Evolutionary conservation across 768 basidiomycete species (phyloP).

Genomic region (Hypholoma fasciculare): DNA sequence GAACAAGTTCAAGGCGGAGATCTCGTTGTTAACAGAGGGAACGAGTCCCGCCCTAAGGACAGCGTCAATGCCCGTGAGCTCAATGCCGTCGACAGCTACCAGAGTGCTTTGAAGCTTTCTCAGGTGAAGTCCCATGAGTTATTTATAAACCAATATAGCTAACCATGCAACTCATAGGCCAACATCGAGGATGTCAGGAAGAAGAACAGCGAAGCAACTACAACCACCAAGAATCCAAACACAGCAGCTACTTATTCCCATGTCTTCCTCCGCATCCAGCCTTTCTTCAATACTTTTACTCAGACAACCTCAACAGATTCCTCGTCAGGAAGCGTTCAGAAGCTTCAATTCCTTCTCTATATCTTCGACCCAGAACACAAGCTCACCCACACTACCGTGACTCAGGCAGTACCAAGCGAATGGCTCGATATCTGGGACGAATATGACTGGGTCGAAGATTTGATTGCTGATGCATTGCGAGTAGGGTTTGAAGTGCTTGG

Average conservation of each 20-base stretch:
- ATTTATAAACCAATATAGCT: slow-evolving; percentile 3
- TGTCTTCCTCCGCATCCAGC: slow-evolving; percentile 92
- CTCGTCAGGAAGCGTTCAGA: slow-evolving; percentile 37
- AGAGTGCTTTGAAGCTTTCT: slow-evolving; percentile 82
- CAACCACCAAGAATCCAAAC: slow-evolving; percentile 32
- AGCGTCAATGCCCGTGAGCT: slow-evolving; percentile 60
- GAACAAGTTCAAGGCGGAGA: slow-evolving; percentile 95
- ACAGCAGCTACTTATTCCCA: slow-evolving; percentile 78
- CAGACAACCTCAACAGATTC: slow-evolving; percentile 35
- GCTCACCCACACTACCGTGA: slow-evolving; percentile 73
- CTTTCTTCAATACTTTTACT: slow-evolving; percentile 63
- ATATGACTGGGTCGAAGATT: slow-evolving; percentile 95
- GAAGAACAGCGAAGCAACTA: slow-evolving; percentile 43
- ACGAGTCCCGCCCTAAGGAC: slow-evolving; percentile 73
- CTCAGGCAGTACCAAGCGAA: slow-evolving; percentile 78
- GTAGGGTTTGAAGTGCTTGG: slow-evolving; percentile 88
- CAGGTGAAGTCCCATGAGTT: slow-evolving; percentile 48
- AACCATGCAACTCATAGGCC: slow-evolving; percentile 45
- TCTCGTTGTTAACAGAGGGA: slow-evolving; percentile 81
- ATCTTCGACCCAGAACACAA: slow-evolving; percentile 80
- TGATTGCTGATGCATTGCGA: slow-evolving; percentile 83
- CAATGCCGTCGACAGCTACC: slow-evolving; percentile 82
- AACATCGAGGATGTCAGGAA: slow-evolving; percentile 77
- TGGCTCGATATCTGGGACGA: slow-evolving; percentile 93
- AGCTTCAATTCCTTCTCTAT: slow-evolving; percentile 72